Evolutionary conservation across 1,139 yeast genomes (phyloP), one percentile per base, ranked within the genome.

Genomic region (Kodamaea arcana): DNA sequence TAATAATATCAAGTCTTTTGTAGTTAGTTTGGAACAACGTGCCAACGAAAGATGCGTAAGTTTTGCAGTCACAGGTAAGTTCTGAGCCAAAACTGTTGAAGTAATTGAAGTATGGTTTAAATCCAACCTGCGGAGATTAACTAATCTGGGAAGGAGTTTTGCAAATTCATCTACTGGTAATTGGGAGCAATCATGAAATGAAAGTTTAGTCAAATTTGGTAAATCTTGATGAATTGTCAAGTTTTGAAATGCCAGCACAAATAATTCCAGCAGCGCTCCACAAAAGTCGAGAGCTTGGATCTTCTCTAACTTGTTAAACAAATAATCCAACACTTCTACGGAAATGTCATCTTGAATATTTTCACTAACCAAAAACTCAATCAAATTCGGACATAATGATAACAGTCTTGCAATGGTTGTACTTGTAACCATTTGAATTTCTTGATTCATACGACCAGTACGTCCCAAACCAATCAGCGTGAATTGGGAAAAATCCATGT

Each of bases 391-490:
- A n/a, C 77, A 69, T 44, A 78, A 60, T 34, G 62, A 56, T 27
- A 88, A 64, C 36, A 87, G 85, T 24, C 72, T 65, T 33, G 75
- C 56, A 23, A 88, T 78, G 3, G 96, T 88, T 20, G 68, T 62
- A 30, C 82, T 69, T 0, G 96, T 88, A 29, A 88, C 87, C 85
- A 87, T 85, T 58, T 87, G 94, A 46, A 88, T 88, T 58, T 85
- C 94, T 56, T 78, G 81, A 60, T 85, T 88, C 95, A 87, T 87
- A 46, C 83, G 75, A 7, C 86, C 86, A 0, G 96, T 84, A 43
- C 96, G 69, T 3, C 97, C 97, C 34, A 88, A 68, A 0, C 97
- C 97, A 34, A 90, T 82, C 1, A 94, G 83, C 0, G 97, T 87
- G 54, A 88, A 83, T 43, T 86, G 92, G 51, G 84, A 85, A 52